Percentiles rank a stretch among this genome's conserved stretches.
Conservation (phyloP, 2,329 filamentous ascomycete genomes). For the Colletotrichum scovillei region DNA sequence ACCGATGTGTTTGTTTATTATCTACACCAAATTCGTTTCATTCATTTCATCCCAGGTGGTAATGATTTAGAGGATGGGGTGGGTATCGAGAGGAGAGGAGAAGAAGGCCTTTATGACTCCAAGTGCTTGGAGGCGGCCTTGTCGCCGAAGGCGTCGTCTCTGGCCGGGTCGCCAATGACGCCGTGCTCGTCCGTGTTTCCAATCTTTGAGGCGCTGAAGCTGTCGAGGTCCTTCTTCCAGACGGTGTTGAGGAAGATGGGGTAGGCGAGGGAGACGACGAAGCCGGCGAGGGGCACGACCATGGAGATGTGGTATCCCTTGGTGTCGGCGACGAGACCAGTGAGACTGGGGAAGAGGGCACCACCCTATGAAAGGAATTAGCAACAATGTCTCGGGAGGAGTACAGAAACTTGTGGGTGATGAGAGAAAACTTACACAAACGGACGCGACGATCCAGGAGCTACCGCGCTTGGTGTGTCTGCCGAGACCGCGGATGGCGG, state of each 20-base stretch:
- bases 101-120: slow-evolving; percentile 4
- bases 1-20: not conserved
- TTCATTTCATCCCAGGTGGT: not conserved
- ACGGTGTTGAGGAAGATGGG: slow-evolving; percentile 67
- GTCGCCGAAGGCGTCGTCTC: not conserved
- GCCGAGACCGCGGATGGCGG: slow-evolving; percentile 65
- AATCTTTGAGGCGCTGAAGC: slow-evolving; percentile 31
- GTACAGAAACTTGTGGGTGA: too few species aligned
- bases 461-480: slow-evolving; percentile 66
- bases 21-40: not conserved
- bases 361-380: slow-evolving; percentile 2
- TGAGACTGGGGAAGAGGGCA: slow-evolving; percentile 21
- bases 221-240: slow-evolving; percentile 31
- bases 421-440: not conserved
- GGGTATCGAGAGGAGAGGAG: not conserved
- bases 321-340: slow-evolving; percentile 23
- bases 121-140: slow-evolving; percentile 29
- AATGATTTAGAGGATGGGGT: not conserved
- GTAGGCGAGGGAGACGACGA: slow-evolving; percentile 67
- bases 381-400: too few species aligned
- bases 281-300: slow-evolving; percentile 72
- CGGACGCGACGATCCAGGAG: slow-evolving; percentile 41
- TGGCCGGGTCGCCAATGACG: slow-evolving; percentile 21
- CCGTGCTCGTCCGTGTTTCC: slow-evolving; percentile 26
- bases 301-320: slow-evolving; percentile 59